These are phyloP conservation scores for Globisporangium mamillatum DNA, from an alignment of 352 stramenopile genomes.

Conservation along the genomic window DNA sequence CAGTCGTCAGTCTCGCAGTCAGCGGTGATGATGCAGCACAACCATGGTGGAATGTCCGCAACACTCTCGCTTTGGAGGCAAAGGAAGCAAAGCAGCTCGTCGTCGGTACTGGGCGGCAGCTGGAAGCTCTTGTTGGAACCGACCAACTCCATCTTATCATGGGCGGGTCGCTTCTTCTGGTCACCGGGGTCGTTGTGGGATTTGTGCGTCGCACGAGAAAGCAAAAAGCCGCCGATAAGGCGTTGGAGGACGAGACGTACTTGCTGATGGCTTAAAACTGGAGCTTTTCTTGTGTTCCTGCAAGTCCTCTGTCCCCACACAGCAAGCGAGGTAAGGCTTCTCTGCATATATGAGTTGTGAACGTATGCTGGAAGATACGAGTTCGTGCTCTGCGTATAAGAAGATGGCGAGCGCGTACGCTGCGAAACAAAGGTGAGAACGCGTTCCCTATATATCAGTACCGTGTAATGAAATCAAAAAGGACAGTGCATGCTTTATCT, in stretches of 20 bases:
- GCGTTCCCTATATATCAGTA: too few relatives aligned
- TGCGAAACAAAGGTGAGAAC: too few relatives aligned
- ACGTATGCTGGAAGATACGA: too few relatives aligned
- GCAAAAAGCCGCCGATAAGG: slow-evolving; percentile 4
- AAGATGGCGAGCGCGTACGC: too few relatives aligned
- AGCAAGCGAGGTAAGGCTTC: too few relatives aligned
- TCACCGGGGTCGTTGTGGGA: neutral
- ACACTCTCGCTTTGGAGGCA: neutral
- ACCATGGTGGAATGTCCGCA: slow-evolving; percentile 2
- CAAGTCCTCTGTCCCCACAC: too few relatives aligned
- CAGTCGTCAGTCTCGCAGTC: neutral
- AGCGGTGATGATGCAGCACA: neutral
- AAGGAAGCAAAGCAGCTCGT: slow-evolving; percentile 5
- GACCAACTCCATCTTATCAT: slow-evolving; percentile 10
- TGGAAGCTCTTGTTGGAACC: slow-evolving; percentile 2
- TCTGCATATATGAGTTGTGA: too few relatives aligned
- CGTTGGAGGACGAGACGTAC: slow-evolving; percentile 13
- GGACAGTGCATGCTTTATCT: too few relatives aligned
- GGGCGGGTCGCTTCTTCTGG: slow-evolving; percentile 5
- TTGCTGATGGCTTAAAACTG: too few relatives aligned
- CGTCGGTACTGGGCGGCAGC: neutral
- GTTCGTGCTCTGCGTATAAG: too few relatives aligned
- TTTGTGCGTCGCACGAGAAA: slow-evolving; percentile 11
- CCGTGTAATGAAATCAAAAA: too few relatives aligned
- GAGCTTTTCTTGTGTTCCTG: too few relatives aligned